Conservation (phyloP, 2,329 filamentous ascomycete genomes). For the Aspergillus fischeri region DNA sequence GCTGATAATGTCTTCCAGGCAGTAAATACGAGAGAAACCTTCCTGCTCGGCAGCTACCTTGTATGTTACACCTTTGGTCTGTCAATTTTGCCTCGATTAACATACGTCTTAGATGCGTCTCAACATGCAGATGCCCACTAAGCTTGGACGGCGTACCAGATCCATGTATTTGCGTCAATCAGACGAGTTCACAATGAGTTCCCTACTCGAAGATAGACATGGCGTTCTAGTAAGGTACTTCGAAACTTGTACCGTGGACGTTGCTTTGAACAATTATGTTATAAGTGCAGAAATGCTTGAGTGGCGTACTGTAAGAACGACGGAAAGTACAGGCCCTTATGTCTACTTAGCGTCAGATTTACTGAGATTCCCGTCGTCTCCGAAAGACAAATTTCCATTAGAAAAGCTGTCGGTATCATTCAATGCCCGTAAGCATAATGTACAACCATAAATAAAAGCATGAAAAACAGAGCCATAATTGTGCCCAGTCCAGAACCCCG, state of each 20-base stretch:
- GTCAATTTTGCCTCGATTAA: conserved; percentile 4
- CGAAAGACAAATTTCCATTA: conserved; percentile 27
- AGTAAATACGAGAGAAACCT: conserved; percentile 97
- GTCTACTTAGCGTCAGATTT: neutral
- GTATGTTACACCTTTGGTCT: conserved; percentile 53
- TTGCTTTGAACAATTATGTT: neutral
- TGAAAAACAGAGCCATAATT: conserved; percentile 51
- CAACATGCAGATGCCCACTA: neutral
- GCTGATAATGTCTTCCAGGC: conserved; percentile 49
- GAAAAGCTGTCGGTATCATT: conserved; percentile 40
- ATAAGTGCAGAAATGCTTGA: neutral
- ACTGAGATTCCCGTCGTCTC: conserved; percentile 13
- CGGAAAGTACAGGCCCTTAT: neutral
- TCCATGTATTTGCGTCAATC: neutral
- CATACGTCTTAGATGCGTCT: conserved; percentile 9
- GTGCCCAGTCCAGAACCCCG: conserved; percentile 64
- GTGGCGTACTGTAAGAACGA: neutral
- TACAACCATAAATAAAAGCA: conserved; percentile 51
- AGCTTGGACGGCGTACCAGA: conserved; percentile 19
- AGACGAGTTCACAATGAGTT: neutral
- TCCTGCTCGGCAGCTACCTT: conserved; percentile 70
- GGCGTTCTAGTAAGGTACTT: neutral
- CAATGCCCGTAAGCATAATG: conserved; percentile 57
- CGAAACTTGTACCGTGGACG: neutral
- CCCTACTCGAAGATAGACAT: neutral